A percentile compares a stretch with the other conserved stretches of the same genome.
Conservation (phyloP, 208 protist genomes). For the Kentomonas sorsogonicus region DNA sequence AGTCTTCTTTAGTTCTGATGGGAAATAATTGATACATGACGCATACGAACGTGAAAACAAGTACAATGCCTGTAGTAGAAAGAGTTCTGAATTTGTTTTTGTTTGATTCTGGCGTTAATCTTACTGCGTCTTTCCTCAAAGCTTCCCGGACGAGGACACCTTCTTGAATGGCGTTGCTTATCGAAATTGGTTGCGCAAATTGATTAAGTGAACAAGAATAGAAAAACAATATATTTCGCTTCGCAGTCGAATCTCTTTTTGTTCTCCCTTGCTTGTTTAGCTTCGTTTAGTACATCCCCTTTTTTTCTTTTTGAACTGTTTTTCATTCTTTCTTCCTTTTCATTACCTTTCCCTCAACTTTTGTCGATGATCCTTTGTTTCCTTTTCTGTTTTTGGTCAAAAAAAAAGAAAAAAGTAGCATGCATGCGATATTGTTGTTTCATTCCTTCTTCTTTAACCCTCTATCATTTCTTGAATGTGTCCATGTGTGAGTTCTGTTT, state of each 20-base stretch:
- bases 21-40: too few relatives aligned
- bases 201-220: too few relatives aligned
- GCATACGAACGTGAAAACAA: too few relatives aligned
- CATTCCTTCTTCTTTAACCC: background rate
- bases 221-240: background rate
- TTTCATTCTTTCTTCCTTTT: constrained; percentile 2
- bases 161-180: too few relatives aligned
- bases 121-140: too few relatives aligned
- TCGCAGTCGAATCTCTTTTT: background rate
- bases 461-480: background rate
- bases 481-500: background rate
- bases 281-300: background rate
- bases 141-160: too few relatives aligned
- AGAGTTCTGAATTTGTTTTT: too few relatives aligned
- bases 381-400: background rate
- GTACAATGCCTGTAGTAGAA: too few relatives aligned
- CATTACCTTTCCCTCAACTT: constrained; percentile 12
- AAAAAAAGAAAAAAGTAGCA: background rate
- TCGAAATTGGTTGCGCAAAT: too few relatives aligned
- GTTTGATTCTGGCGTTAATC: too few relatives aligned
- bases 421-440: background rate
- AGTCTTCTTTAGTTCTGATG: constrained; percentile 1
- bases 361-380: constrained; percentile 6
- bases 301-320: background rate
- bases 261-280: background rate